These are phyloP conservation scores for Lophium mytilinum DNA, from an alignment of 495 filamentous ascomycete species.

Conservation along the genomic window DNA sequence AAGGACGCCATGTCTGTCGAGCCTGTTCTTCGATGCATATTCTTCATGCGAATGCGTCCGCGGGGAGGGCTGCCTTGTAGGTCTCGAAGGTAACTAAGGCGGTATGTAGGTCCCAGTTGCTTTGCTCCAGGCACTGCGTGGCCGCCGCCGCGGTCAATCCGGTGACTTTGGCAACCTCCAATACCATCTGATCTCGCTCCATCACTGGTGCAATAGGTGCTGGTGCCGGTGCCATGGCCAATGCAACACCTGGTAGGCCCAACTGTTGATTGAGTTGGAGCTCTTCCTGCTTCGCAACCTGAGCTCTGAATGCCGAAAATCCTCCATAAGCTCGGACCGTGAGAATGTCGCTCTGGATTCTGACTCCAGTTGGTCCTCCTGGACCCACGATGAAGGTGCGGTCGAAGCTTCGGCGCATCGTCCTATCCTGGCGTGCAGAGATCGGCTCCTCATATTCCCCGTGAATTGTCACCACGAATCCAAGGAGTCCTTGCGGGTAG, in stretches of 20 bases:
- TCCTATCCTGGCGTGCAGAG: slow-evolving; percentile 41
- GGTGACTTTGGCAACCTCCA: slow-evolving; percentile 1
- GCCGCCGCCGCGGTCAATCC: slow-evolving; percentile 3
- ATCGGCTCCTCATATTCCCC: slow-evolving; percentile 76
- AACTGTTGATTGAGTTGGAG: not conserved
- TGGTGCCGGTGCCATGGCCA: slow-evolving; percentile 17
- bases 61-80: slow-evolving; percentile 7
- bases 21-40: not conserved
- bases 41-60: slow-evolving; percentile 7
- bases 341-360: slow-evolving; percentile 75
- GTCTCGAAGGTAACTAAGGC: slow-evolving; percentile 7
- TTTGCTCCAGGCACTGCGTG: slow-evolving; percentile 13
- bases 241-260: not conserved
- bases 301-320: slow-evolving; percentile 48
- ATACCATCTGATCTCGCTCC: slow-evolving; percentile 5
- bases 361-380: slow-evolving; percentile 53
- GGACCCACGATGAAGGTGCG: slow-evolving; percentile 78
- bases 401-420: slow-evolving; percentile 68
- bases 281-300: slow-evolving; percentile 24
- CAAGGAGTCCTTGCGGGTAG: slow-evolving; percentile 56
- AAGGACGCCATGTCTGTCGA: no score
- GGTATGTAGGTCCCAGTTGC: slow-evolving; percentile 9
- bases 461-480: slow-evolving; percentile 70
- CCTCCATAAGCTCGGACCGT: slow-evolving; percentile 60
- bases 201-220: not conserved